These are phyloP conservation scores for Filosporella fistucella DNA, from an alignment of 495 filamentous ascomycete genomes.

Conservation along the genomic window DNA sequence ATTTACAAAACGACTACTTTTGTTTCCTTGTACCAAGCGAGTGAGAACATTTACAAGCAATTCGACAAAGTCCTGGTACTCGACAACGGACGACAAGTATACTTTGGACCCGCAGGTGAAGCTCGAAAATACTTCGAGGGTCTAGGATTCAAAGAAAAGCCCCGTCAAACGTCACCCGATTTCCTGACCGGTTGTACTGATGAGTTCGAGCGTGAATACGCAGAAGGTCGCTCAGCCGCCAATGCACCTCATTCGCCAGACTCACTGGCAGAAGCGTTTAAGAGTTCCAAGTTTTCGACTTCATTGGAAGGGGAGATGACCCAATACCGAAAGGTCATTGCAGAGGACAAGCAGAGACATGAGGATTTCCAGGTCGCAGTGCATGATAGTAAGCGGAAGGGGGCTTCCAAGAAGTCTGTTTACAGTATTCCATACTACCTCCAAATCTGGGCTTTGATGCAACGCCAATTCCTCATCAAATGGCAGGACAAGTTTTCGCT, in stretches of 20 bases:
- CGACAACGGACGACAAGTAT: conserved; percentile 73
- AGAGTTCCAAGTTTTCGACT: conserved; percentile 52
- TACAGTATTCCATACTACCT: conserved; percentile 77
- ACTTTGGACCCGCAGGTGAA: conserved; percentile 67
- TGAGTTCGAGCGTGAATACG: conserved; percentile 74
- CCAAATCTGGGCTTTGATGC: conserved; percentile 78
- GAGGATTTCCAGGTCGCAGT: conserved; percentile 77
- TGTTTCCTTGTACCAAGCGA: conserved; percentile 82
- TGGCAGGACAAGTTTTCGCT: conserved; percentile 78
- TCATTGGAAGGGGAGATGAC: conserved; percentile 62
- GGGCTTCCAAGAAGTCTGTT: conserved; percentile 60
- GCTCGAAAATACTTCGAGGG: conserved; percentile 76
- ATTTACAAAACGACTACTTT: conserved; percentile 60
- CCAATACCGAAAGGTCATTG: conserved; percentile 54
- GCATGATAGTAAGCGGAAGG: conserved; percentile 68
- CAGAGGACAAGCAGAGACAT: conserved; percentile 57
- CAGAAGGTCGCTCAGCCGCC: conserved; percentile 50
- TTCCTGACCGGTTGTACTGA: conserved; percentile 84
- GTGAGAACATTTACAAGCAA: conserved; percentile 75
- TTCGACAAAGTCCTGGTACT: conserved; percentile 90
- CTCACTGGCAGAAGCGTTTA: conserved; percentile 62
- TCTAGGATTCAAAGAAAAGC: conserved; percentile 72
- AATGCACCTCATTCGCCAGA: conserved; percentile 66
- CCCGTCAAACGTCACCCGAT: conserved; percentile 81
- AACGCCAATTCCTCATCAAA: conserved; percentile 78